Evolutionary conservation across 176 grass and related monocot genomes (phyloP), one percentile per base, ranked within the genome.

Genomic region (Bromus sterilis): DNA sequence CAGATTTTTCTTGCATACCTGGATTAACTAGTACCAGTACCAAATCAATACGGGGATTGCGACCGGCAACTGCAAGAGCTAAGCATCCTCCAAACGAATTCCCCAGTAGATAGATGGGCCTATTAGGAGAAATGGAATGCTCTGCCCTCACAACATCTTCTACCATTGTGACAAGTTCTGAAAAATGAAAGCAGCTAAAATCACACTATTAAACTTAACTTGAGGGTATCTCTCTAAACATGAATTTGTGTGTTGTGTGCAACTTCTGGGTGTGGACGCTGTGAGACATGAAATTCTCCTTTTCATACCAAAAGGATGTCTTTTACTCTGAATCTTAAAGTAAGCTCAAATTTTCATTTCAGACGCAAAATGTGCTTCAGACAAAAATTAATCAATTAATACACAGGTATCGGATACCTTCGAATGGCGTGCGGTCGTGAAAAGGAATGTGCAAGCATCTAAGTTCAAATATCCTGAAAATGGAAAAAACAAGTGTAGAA

Each of bases 51-150:
- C 69, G 57, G 42, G 93, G 90, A 80, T 93, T 93, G 42, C 58
- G 85, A 75, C 79, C 87, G 71, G 93, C 93, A 62, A 91, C 83
- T 70, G 88, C 83, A 74, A 93, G 88, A 66, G 93, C 93, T 65
- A 97, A 82, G 74, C 93, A 93, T 77, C 86, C 93, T 87, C 93
- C 93, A 83, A 97, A 87, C 16, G 91, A 97, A 76, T 84, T 89
- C 14, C 88, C 93, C 86, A 97, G 60, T 36, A 97, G 62, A 87
- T 93, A 93, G 48, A 97, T 89, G 15, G 93, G 88, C 41, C 68
- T 97, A 55, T 89, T 75, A 56, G 88, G 93, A 46, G 83, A 93
- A 69, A 48, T 78, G 18, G 65, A 64, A 68, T 89, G 66, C 69
- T 93, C 91, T 73, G 36, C n/a, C 56, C 61, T 93, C 62, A 97